Percentiles rank a stretch among this genome's conserved stretches.
These are phyloP conservation scores for Echites panduratus DNA, from an alignment of 257 asterid genomes.

Conservation along the genomic window DNA sequence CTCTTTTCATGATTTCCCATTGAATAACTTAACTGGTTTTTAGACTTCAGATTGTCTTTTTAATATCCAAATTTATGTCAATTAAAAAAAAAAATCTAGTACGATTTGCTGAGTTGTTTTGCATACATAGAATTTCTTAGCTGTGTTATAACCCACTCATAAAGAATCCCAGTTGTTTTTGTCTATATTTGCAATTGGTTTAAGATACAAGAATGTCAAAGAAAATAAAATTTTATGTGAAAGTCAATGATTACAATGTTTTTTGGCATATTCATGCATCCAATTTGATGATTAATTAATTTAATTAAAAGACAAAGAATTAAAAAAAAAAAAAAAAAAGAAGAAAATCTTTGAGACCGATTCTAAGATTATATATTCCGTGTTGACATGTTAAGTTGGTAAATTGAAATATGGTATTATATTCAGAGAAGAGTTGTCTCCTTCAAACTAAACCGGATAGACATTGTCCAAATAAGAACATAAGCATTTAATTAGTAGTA, in stretches of 20 bases:
- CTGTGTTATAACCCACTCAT: too few species aligned
- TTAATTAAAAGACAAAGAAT: background rate
- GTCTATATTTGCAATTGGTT: background rate
- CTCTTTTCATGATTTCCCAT: background rate
- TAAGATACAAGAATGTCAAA: background rate
- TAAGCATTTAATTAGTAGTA: too few species aligned
- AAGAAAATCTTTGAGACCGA: background rate
- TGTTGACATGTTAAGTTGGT: constrained; percentile 7
- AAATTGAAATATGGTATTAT: background rate
- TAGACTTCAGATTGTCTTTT: too few species aligned
- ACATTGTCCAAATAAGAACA: background rate
- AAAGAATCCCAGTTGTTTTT: background rate
- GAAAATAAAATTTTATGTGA: too few species aligned
- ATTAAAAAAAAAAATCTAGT: too few species aligned
- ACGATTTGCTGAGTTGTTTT: too few species aligned
- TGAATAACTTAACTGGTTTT: too few species aligned
- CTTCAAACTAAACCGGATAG: background rate
- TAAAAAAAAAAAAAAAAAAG: background rate
- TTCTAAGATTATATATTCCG: constrained; percentile 10
- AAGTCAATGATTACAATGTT: background rate
- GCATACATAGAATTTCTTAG: too few species aligned
- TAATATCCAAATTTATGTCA: too few species aligned
- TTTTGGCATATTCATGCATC: background rate
- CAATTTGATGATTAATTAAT: background rate
- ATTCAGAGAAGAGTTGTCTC: background rate